These are phyloP conservation scores for Talaromyces sp. DNA, from an alignment of 2,329 filamentous ascomycete genomes.

Conservation along the genomic window DNA sequence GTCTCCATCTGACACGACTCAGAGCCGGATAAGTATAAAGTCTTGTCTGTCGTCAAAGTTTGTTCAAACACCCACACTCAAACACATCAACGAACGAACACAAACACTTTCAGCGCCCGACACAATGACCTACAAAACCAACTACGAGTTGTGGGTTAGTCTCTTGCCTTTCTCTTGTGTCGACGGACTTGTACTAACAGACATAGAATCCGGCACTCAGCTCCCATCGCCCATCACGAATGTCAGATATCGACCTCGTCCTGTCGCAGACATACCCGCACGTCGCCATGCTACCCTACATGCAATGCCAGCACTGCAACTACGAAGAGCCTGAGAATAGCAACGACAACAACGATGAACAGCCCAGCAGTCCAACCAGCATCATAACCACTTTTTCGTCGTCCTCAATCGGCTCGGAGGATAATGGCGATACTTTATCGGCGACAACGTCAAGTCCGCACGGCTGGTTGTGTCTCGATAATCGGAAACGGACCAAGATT, in stretches of 20 bases:
- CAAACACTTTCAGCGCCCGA: background rate
- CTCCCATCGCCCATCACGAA: constrained; percentile 32
- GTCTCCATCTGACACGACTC: background rate
- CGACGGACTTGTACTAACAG: background rate
- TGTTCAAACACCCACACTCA: background rate
- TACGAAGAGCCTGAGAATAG: constrained; percentile 21
- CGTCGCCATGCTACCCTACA: constrained; percentile 35
- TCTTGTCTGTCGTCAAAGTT: background rate
- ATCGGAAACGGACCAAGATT: constrained; percentile 10
- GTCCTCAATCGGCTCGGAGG: background rate
- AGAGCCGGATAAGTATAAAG: background rate
- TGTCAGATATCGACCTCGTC: constrained; percentile 22
- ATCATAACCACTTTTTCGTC: constrained; percentile 22
- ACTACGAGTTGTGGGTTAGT: constrained; percentile 41
- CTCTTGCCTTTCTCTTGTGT: background rate
- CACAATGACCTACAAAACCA: constrained; percentile 39
- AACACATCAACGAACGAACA: background rate
- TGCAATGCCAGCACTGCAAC: constrained; percentile 28
- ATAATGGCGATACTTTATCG: background rate
- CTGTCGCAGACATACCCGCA: constrained; percentile 35
- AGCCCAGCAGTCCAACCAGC: constrained; percentile 24
- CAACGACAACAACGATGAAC: constrained; percentile 19
- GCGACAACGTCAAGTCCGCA: background rate
- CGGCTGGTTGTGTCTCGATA: constrained; percentile 2
- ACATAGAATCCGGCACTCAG: constrained; percentile 26